A percentile compares a stretch with the other conserved stretches of the same genome.
These are phyloP conservation scores for Wallacemonas sp. DNA, from an alignment of 208 protist genomes.

Conservation along the genomic window DNA sequence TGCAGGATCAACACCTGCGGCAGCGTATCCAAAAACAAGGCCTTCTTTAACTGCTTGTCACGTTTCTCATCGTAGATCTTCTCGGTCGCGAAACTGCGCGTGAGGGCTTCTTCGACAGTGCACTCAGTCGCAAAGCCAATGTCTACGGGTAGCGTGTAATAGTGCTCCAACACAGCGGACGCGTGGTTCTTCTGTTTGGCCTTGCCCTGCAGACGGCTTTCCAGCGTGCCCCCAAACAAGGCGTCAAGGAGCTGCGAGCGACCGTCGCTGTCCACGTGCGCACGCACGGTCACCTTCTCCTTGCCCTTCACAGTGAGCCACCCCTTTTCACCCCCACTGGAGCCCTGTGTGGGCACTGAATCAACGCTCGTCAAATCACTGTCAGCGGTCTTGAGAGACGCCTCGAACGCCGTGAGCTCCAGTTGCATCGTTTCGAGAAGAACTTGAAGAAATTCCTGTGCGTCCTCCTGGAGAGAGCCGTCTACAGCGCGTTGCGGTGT, in stretches of 20 bases:
- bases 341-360: neutral
- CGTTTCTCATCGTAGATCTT: conserved; percentile 55
- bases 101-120: conserved; percentile 67
- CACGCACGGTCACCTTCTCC: conserved; percentile 51
- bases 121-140: conserved; percentile 58
- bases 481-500: conserved; percentile 21
- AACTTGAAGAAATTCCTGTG: conserved; percentile 77
- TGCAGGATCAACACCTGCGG: conserved; percentile 74
- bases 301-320: conserved; percentile 71
- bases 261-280: conserved; percentile 39
- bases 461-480: conserved; percentile 77
- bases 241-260: conserved; percentile 45
- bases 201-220: conserved; percentile 73
- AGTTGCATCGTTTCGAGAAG: conserved; percentile 62
- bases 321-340: conserved; percentile 38
- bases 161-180: conserved; percentile 66
- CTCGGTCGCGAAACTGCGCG: conserved; percentile 55
- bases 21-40: conserved; percentile 40
- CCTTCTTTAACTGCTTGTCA: conserved; percentile 62
- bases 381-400: neutral
- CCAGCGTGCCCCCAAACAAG: conserved; percentile 66
- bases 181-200: conserved; percentile 41
- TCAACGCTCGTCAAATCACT: neutral
- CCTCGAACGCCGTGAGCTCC: conserved; percentile 49
- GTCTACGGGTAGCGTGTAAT: conserved; percentile 63